These are phyloP conservation scores for Ganoderma multipileum DNA, from an alignment of 1,284 basidiomycete genomes.

Conservation along the genomic window DNA sequence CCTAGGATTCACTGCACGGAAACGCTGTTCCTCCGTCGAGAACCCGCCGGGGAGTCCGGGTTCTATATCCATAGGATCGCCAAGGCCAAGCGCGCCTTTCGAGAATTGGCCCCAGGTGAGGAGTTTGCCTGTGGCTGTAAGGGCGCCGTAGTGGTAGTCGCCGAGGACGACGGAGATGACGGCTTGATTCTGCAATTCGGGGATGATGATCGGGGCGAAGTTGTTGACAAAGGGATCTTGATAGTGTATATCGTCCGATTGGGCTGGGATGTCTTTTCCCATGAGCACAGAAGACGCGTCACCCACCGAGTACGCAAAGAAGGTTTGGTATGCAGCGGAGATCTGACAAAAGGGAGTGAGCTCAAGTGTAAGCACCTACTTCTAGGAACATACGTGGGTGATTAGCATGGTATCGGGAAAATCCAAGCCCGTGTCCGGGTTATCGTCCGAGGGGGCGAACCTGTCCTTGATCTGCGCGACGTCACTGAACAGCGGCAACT, in stretches of 20 bases:
- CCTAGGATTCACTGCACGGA: conserved; percentile 40
- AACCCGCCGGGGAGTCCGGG: conserved; percentile 70
- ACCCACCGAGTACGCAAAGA: conserved; percentile 83
- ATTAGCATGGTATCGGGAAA: conserved; percentile 57
- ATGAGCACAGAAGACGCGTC: conserved; percentile 70
- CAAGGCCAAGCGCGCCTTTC: conserved; percentile 83
- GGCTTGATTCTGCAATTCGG: conserved; percentile 72
- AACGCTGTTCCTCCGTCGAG: conserved; percentile 44
- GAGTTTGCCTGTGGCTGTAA: conserved; percentile 80
- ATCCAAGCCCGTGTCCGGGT: conserved; percentile 15
- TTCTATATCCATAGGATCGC: conserved; percentile 63
- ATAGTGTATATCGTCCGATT: conserved; percentile 9
- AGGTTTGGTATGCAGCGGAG: conserved; percentile 82
- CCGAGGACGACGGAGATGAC: conserved; percentile 89
- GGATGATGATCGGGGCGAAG: conserved; percentile 64
- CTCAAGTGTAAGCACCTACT: background rate
- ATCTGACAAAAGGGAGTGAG: conserved; percentile 57
- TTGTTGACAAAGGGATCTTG: background rate
- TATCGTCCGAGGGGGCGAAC: conserved; percentile 33
- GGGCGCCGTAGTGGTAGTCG: conserved; percentile 89
- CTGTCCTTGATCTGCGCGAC: conserved; percentile 53
- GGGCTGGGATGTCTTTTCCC: conserved; percentile 54
- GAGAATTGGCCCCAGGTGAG: conserved; percentile 87
- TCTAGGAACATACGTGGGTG: conserved; percentile 63
- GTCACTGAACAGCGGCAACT: conserved; percentile 80